Evolutionary conservation across 2,329 filamentous ascomycete genomes (phyloP), one percentile per base, ranked within the genome.

Genomic region (Penicillium sp.): DNA sequence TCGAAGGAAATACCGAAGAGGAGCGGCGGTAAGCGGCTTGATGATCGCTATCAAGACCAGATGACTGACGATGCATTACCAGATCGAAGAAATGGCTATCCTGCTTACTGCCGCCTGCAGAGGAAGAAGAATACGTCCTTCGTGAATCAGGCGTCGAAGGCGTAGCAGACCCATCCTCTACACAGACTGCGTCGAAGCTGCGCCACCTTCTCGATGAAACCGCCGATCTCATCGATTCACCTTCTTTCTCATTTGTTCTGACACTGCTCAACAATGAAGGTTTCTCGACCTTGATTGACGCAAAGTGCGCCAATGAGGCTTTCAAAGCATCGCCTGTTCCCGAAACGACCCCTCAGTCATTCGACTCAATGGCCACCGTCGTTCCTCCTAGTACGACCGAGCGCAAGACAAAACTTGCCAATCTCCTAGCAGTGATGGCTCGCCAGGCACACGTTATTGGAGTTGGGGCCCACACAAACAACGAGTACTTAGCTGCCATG

Each of bases 191-290:
- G 4, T 63, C 68, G 6, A 83, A 85, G 1, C 83, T 99, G 51
- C 85, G 93, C 51, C 87, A 89, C 52, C 82, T 99, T 18, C 83
- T 99, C 1, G 93, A 99, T 69, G 94, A 99, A 77, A 97, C 94
- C 2, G 89, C 93, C 36, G 94, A 99, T 69, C 82, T 99, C 23
- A 87, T 97, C 67, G 94, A 99, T 68, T 96, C 94, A 1, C 94
- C 94, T 0, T 84, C 89, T 33, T 97, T 97, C 73, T 83, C 86
- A 0, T 87, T 91, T 65, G 91, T 99, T 33, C 81, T 96, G 42
- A 90, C 88, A 2, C 85, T 89, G 52, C 82, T 96, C 51, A 87
- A 97, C 54, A 92, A 97, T 70, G 83, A 90, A 42, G 88, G 87
- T 49, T 99, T 96, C 75, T 88, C 88, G 2, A 83, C 87, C 23